Evolutionary conservation across 163 green algal genomes (phyloP), one percentile per base, ranked within the genome.

Genomic region (Prototheca cutis): DNA sequence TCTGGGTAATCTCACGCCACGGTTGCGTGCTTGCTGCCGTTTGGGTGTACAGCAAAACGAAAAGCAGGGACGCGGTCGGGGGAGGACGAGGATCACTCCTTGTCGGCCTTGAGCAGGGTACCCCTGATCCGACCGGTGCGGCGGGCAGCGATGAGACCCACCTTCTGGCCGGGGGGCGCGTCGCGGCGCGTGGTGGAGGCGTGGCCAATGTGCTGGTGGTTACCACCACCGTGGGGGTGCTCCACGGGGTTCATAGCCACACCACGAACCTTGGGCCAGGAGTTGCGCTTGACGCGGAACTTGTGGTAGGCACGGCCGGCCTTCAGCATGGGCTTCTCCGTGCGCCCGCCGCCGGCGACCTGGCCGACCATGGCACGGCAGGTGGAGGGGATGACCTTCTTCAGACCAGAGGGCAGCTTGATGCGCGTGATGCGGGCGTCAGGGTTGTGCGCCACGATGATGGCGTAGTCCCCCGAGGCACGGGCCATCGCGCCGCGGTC

Each of bases 161-260:
- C 90, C 90, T 94, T 98, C 84, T 97, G 84, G 65, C 92, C 92
- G 33, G 92, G 86, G 13, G 90, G 86, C 23, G 87, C 86, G 56
- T 90, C 85, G 53, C 92, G 76, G 65, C 81, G 82, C 60, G 96
- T 84, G 55, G 93, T 99, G 47, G 92, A 97, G 21, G 93, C 86
- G 78, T 99, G 93, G 52, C 93, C 93, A 80, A 99, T 98, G 77
- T 99, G 93, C 90, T 99, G 93, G 81, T 99, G 93, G 84, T 99
- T 99, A 88, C 93, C 93, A 89, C 93, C 93, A 82, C 93, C 93
- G 70, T 98, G 92, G 64, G 93, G 93, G 74, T 99, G 93, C 87
- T 99, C 93, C 74, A 98, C 92, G 52, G 93, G 93, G 89, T 99
- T 99, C 93, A 99, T 99, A 53, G 92, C 92, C 84, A 99, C 93